Evolutionary conservation across 2,329 filamentous ascomycete genomes (phyloP).

Genomic region (Cyclaneusma minus): DNA sequence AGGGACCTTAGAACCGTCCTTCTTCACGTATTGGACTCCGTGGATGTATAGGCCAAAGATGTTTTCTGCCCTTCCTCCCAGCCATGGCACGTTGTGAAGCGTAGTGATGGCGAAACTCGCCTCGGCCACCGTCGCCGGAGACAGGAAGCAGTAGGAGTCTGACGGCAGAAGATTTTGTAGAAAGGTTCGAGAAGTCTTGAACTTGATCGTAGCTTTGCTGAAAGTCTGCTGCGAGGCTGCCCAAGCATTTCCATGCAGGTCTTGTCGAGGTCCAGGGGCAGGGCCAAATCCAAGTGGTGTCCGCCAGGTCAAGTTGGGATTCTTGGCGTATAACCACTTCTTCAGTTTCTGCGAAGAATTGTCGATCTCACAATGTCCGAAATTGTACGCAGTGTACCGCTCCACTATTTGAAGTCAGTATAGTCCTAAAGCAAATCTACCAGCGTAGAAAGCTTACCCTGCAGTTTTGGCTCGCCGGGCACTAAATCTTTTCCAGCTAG

Average conservation of each 20-base stretch:
- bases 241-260: constrained; percentile 4
- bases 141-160: constrained; percentile 17
- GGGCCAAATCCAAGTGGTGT: constrained; percentile 24
- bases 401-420: constrained; percentile 3
- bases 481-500: constrained; percentile 31
- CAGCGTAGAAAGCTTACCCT: constrained; percentile 15
- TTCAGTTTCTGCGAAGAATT: constrained; percentile 28
- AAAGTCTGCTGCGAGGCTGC: constrained; percentile 2
- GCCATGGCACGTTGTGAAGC: constrained; percentile 38
- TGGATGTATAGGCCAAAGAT: constrained; percentile 46
- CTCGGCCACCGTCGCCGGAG: constrained; percentile 20
- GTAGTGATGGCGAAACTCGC: constrained; percentile 24
- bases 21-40: constrained; percentile 38
- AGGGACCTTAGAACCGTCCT: constrained; percentile 27
- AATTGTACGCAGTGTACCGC: constrained; percentile 27
- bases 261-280: constrained; percentile 11
- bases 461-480: constrained; percentile 26
- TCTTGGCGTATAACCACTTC: constrained; percentile 25
- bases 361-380: constrained; percentile 36
- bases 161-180: constrained; percentile 23
- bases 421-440: neutral
- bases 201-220: constrained; percentile 22
- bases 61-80: constrained; percentile 42
- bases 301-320: constrained; percentile 19
- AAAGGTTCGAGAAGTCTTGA: constrained; percentile 23